phyloP scores from a whole-genome alignment of 169 alveolate genomes.

The Eimeria sp. region DNA sequence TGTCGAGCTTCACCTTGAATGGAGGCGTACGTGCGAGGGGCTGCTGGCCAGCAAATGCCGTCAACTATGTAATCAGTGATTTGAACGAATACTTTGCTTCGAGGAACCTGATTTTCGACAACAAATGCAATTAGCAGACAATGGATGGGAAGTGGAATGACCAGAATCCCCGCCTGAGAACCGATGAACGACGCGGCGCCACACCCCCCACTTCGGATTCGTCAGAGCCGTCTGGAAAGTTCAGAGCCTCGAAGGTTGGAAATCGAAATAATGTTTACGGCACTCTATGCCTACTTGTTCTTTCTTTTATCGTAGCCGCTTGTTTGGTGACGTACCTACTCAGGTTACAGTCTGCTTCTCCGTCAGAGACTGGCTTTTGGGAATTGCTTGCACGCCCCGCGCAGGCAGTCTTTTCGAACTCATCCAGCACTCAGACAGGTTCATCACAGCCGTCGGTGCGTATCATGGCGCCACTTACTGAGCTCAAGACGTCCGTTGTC shows the following conservation, averaged over 20 bases:
- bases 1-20: neutral
- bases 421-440: neutral
- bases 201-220: constrained; percentile 16
- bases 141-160: neutral
- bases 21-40: neutral
- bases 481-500: constrained; percentile 33
- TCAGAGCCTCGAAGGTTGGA: neutral
- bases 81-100: neutral
- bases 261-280: neutral
- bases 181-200: constrained; percentile 12
- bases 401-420: neutral
- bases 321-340: neutral
- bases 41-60: neutral
- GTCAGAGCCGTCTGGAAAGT: neutral
- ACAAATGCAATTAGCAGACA: neutral
- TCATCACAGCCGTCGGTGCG: neutral
- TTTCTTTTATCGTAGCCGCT: neutral
- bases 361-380: neutral
- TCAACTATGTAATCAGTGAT: neutral
- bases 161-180: constrained; percentile 17
- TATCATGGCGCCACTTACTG: constrained; percentile 50
- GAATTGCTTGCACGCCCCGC: neutral
- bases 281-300: neutral
- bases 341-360: constrained; percentile 1
- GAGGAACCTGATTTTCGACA: neutral